Conservation (phyloP, 1,284 basidiomycete species). For the Anthracocystis panici-leucophaei region DNA sequence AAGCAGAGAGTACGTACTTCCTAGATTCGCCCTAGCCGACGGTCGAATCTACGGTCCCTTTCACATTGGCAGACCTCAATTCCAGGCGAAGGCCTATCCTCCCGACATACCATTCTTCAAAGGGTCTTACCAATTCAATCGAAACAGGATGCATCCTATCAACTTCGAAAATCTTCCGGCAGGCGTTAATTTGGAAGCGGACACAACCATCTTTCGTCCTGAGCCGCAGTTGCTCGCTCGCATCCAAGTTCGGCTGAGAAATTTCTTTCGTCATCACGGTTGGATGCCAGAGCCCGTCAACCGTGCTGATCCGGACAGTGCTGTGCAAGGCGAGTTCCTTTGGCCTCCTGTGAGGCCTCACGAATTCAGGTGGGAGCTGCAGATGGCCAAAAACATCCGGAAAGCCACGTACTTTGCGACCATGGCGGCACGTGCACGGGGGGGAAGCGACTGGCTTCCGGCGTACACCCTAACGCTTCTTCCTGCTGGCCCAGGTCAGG, state of each 20-base stretch:
- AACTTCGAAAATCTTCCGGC: too few species aligned
- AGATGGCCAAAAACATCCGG: neutral
- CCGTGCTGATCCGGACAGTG: neutral
- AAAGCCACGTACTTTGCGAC: neutral
- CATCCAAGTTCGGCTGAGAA: neutral
- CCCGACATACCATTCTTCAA: too few species aligned
- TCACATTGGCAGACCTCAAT: too few species aligned
- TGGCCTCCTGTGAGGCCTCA: conserved; percentile 5
- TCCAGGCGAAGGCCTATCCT: too few species aligned
- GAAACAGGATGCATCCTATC: too few species aligned
- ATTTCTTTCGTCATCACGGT: neutral
- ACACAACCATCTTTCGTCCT: conserved; percentile 1
- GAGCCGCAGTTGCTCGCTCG: neutral
- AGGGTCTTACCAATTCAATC: too few species aligned
- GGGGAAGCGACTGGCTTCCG: neutral
- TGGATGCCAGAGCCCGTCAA: neutral
- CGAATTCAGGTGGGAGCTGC: neutral
- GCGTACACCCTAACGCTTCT: neutral
- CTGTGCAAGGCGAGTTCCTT: conserved; percentile 7
- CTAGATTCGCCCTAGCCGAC: too few species aligned
- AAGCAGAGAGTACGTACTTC: too few species aligned
- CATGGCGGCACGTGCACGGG: neutral
- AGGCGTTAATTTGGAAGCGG: too few species aligned
- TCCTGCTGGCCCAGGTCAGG: neutral
- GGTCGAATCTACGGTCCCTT: too few species aligned